These are phyloP conservation scores for Exserohilum rostratum DNA, from an alignment of 2,329 filamentous ascomycete species.

Conservation along the genomic window DNA sequence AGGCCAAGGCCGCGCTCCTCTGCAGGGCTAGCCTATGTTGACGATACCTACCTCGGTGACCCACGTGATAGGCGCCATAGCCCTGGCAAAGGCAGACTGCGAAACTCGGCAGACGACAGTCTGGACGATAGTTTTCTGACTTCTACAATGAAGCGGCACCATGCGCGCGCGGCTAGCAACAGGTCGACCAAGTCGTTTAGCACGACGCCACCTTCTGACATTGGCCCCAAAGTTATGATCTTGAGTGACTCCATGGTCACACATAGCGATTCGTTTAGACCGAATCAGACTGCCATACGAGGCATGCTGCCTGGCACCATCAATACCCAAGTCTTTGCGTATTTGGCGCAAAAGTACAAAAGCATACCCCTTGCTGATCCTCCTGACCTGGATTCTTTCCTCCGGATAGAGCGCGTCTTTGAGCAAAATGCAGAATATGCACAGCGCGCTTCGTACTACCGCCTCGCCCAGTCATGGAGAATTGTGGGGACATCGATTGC, in stretches of 20 bases:
- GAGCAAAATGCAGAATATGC: conserved; percentile 62
- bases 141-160: conserved; percentile 55
- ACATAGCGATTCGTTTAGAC: conserved; percentile 48
- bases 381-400: conserved; percentile 46
- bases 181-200: conserved; percentile 60
- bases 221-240: conserved; percentile 55
- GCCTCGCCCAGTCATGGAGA: conserved; percentile 65
- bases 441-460: conserved; percentile 56
- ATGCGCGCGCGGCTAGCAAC: conserved; percentile 54
- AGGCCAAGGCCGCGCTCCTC: conserved; percentile 52
- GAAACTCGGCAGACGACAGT: conserved; percentile 63
- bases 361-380: conserved; percentile 47
- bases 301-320: conserved; percentile 54
- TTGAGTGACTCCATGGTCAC: conserved; percentile 58
- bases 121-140: conserved; percentile 62
- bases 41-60: conserved; percentile 48
- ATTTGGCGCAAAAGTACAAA: conserved; percentile 54
- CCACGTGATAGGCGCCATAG: conserved; percentile 52
- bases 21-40: conserved; percentile 49
- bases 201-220: conserved; percentile 59
- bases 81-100: conserved; percentile 55
- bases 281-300: conserved; percentile 56
- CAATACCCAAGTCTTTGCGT: conserved; percentile 48
- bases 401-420: conserved; percentile 51
- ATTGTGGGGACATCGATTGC: conserved; percentile 59